Conservation (phyloP, 331 rosid species). For the Cydonia oblonga region DNA sequence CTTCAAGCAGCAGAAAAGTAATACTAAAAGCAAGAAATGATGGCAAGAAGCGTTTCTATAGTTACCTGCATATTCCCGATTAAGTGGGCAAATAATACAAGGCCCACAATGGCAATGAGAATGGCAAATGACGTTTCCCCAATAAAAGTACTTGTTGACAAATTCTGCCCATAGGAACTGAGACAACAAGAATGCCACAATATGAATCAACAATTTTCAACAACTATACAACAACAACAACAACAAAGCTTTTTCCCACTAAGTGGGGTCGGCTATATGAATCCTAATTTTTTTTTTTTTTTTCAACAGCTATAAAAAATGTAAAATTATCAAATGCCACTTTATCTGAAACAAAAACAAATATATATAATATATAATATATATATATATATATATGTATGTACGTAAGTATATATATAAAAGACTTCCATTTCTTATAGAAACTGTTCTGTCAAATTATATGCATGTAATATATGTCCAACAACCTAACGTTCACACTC, state of each 20-base stretch:
- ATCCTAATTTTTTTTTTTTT: too few relatives aligned
- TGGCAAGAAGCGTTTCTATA: constrained; percentile 1
- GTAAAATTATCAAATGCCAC: neutral
- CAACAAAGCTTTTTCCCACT: too few relatives aligned
- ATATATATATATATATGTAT: too few relatives aligned
- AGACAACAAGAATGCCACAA: constrained; percentile 22
- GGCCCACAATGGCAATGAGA: constrained; percentile 91
- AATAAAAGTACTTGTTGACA: constrained; percentile 69
- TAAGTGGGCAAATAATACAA: constrained; percentile 86
- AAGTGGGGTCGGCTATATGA: too few relatives aligned
- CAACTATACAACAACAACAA: too few relatives aligned
- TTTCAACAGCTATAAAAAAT: neutral
- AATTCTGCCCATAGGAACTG: constrained; percentile 96
- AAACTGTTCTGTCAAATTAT: neutral
- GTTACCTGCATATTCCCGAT: constrained; percentile 99
- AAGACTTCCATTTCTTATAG: neutral
- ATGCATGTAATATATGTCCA: neutral
- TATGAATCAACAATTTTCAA: neutral
- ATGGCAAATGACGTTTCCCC: constrained; percentile 92
- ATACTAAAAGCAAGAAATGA: neutral
- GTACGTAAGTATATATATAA: too few relatives aligned
- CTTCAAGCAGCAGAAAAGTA: constrained; percentile 6
- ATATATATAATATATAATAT: too few relatives aligned
- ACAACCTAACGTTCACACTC: neutral
- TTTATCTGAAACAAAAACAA: neutral